Evolutionary conservation across 345 rosid species (phyloP), one percentile per base, ranked within the genome.

Genomic region (Eutrema japonicum): DNA sequence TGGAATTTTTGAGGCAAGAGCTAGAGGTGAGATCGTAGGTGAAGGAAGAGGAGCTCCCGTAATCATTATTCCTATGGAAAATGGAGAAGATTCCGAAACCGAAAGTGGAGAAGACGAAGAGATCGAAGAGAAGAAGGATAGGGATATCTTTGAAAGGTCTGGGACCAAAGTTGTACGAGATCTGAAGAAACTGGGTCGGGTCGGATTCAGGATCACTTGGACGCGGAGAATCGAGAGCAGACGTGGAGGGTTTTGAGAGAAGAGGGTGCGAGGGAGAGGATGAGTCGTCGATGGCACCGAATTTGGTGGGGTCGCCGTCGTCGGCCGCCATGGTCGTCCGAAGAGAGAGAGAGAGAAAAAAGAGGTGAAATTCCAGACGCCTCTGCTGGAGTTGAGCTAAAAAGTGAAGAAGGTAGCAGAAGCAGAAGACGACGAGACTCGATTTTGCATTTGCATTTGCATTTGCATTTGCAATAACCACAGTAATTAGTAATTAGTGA

Each of bases 161-260:
- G 4, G 89, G 93, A 2, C 90, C 94, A 40, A 81, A 82, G 45
- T 82, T 89, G 84, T 80, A 91, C 29, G 93, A 80, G 95, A 94
- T 91, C 85, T 94, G 97, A 68, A 91, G 88, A 81, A 72, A 94
- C 74, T 89, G 96, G 62, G 79, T 84, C 11, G 88, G 86, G 86
- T 94, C 93, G 1, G 86, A 87, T 8, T 78, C 61, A 0, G 80
- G 81, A 72, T 75, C 80, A 22, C 78, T 61, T 9, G 29, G 80
- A 8, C 70, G 37, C 13, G 86, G 78, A 10, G 82, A 74, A 73
- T 80, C 83, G 46, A 81, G 79, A 36, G 74, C 73, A 4, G 88
- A 78, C 2, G 83, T 60, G 7, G 81, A 64, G 73, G 87, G 85
- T 41, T 86, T 85, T 16, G 86, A 85, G 78, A 89, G 90, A 68